Conservation (phyloP, 2,329 filamentous ascomycete species). For the Colletotrichum euphorbiae region DNA sequence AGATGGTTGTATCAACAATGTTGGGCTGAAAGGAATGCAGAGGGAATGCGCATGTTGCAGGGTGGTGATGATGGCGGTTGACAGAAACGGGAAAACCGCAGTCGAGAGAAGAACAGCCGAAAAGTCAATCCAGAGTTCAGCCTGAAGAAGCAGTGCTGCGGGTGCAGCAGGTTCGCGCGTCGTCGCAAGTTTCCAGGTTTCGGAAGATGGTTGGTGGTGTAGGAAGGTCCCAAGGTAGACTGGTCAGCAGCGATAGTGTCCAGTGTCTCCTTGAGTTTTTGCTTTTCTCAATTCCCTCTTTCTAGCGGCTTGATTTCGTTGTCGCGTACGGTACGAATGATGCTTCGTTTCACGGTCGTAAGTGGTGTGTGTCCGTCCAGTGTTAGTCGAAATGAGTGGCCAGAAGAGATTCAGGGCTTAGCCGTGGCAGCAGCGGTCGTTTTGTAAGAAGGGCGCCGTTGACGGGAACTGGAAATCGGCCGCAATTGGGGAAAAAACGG, state of each 20-base stretch:
- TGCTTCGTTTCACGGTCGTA: slow-evolving; percentile 29
- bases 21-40: slow-evolving; percentile 41
- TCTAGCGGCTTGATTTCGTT: neutral
- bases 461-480: neutral
- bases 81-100: slow-evolving; percentile 20
- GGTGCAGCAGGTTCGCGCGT: slow-evolving; percentile 27
- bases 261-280: neutral
- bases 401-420: slow-evolving; percentile 10
- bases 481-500: slow-evolving; percentile 19
- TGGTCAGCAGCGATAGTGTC: too few relatives aligned
- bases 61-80: slow-evolving; percentile 30
- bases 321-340: slow-evolving; percentile 19
- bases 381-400: slow-evolving; percentile 32
- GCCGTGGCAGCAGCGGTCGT: neutral
- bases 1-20: slow-evolving; percentile 46
- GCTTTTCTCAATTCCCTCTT: neutral
- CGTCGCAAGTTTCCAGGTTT: slow-evolving; percentile 30
- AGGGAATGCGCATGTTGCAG: slow-evolving; percentile 41
- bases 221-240: too few relatives aligned
- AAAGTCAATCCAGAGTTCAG: slow-evolving; percentile 24
- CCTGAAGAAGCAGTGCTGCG: slow-evolving; percentile 12
- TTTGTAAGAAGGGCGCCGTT: slow-evolving; percentile 9
- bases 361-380: neutral
- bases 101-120: slow-evolving; percentile 21
- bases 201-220: too few relatives aligned